Conservation (phyloP, 257 asterid genomes). For the Ilex aquifolium region DNA sequence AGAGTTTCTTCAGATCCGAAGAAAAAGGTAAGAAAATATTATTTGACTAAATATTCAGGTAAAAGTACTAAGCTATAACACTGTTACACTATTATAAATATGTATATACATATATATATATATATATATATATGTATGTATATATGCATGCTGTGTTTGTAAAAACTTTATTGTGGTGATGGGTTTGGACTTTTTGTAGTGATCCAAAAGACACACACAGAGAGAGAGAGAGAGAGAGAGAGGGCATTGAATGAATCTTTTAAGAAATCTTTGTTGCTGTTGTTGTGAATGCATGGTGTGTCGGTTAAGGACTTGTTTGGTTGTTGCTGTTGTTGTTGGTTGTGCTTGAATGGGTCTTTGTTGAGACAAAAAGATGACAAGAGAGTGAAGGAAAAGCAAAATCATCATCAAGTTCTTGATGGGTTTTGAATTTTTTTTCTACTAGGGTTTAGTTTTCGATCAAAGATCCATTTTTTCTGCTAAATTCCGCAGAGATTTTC, state of each 20-base stretch:
- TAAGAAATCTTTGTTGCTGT: not conserved
- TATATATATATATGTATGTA: conserved; percentile 7
- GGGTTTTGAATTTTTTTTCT: conserved; percentile 5
- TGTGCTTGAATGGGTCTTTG: conserved; percentile 10
- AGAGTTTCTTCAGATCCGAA: conserved; percentile 83
- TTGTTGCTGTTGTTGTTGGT: not conserved
- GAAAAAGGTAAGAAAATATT: conserved; percentile 45
- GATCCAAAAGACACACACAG: not conserved
- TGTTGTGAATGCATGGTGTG: not conserved
- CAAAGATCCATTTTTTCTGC: not conserved
- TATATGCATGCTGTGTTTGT: not conserved
- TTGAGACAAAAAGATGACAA: conserved; percentile 39
- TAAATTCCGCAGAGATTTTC: not conserved
- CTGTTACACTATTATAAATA: not conserved
- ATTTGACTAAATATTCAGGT: not conserved
- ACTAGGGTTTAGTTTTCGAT: not conserved
- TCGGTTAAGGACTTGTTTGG: not conserved
- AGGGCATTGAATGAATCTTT: not conserved
- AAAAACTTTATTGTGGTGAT: not conserved
- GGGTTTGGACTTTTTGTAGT: not conserved
- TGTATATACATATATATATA: conserved; percentile 7
- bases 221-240: conserved; percentile 2
- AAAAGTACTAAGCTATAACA: conserved; percentile 9
- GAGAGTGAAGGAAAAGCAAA: conserved; percentile 19
- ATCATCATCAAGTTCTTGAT: conserved; percentile 5